Conservation (phyloP, 345 rosid genomes). For the Moricandia arvensis region DNA sequence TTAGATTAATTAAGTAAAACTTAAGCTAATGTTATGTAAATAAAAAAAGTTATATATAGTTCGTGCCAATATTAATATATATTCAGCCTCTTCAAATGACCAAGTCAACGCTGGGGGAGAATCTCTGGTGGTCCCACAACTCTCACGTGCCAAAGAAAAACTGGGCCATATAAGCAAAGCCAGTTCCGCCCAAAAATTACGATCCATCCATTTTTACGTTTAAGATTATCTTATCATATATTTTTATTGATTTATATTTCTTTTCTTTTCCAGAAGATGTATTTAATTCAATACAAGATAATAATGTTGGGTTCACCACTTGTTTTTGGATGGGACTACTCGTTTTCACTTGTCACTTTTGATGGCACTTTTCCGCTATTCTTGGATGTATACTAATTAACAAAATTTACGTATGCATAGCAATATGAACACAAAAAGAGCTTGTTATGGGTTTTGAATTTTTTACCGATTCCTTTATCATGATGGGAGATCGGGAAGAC, state of each 20-base stretch:
- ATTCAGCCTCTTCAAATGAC: conserved; percentile 18
- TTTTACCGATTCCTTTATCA: too few relatives aligned
- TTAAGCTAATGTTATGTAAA: too few relatives aligned
- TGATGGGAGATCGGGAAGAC: too few relatives aligned
- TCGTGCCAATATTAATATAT: not conserved
- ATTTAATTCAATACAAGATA: conserved; percentile 16
- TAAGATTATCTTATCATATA: not conserved
- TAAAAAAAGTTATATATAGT: not conserved
- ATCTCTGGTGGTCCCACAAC: conserved; percentile 21
- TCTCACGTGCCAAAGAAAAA: conserved; percentile 32
- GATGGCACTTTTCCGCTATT: conserved; percentile 12
- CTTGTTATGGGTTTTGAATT: too few relatives aligned
- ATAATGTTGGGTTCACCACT: conserved; percentile 22
- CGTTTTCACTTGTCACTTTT: conserved; percentile 17
- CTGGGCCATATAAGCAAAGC: conserved; percentile 28
- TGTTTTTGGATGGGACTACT: conserved; percentile 25
- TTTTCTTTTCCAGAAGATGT: not conserved
- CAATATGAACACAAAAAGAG: too few relatives aligned
- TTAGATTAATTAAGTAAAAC: not conserved
- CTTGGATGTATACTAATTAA: conserved; percentile 25
- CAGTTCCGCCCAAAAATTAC: conserved; percentile 30
- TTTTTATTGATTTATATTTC: not conserved
- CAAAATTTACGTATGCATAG: not conserved
- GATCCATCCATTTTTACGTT: conserved; percentile 32
- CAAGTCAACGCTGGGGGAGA: conserved; percentile 26